phyloP scores from a whole-genome alignment of 2,329 filamentous ascomycete genomes.

The Aureobasidium sp. region DNA sequence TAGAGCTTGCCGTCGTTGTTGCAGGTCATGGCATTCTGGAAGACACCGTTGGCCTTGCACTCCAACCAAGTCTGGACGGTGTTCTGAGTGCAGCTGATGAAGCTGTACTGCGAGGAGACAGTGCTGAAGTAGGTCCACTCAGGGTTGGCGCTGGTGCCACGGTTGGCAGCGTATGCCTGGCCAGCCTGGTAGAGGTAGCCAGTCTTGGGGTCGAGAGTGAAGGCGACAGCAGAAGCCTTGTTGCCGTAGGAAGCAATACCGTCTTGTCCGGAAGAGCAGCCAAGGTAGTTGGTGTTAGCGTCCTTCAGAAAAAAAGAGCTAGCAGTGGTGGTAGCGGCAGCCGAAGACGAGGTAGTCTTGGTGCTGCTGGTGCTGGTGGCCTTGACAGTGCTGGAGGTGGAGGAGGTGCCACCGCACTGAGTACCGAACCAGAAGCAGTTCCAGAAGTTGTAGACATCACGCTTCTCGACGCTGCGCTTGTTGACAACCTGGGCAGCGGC shows the following conservation, averaged over 20 bases:
- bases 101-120: neutral
- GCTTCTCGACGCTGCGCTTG: slow-evolving; percentile 18
- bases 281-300: neutral
- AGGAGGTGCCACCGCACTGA: slow-evolving; percentile 3
- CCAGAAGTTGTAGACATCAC: neutral
- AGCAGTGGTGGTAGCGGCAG: neutral
- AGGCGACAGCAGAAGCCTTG: neutral
- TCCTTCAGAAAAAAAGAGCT: neutral
- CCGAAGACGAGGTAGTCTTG: slow-evolving; percentile 1
- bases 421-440: neutral
- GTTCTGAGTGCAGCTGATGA: neutral
- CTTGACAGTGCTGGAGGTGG: slow-evolving; percentile 14
- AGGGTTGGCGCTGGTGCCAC: neutral
- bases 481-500: slow-evolving; percentile 16
- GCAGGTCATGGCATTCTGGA: slow-evolving; percentile 9
- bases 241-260: neutral
- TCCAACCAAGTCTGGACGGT: neutral
- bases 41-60: slow-evolving; percentile 7
- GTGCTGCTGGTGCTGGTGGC: slow-evolving; percentile 14
- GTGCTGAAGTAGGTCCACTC: slow-evolving; percentile 4
- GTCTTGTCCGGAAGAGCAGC: neutral
- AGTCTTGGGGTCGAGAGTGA: slow-evolving; percentile 2
- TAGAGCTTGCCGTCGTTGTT: slow-evolving; percentile 10
- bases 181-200: neutral
- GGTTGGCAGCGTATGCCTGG: neutral